phyloP scores from a whole-genome alignment of 192 early-diverging fungal species.

The Backusella liffmaniae region DNA sequence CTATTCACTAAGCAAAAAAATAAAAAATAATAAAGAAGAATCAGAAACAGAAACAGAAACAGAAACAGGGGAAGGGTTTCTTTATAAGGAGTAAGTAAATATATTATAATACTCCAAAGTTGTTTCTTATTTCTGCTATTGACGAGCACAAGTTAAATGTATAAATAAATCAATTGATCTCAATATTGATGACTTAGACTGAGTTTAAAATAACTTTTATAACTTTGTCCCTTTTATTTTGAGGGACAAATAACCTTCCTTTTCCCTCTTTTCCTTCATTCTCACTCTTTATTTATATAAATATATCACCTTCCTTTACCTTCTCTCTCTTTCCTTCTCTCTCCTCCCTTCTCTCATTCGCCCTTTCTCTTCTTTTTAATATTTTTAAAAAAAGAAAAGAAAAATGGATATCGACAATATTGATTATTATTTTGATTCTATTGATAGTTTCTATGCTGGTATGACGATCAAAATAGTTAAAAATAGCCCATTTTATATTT shows the following conservation, averaged over 20 bases:
- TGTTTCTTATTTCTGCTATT: not conserved
- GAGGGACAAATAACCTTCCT: slow-evolving; percentile 1
- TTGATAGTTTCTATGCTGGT: slow-evolving; percentile 36
- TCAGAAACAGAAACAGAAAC: too few species aligned
- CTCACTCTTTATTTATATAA: not conserved
- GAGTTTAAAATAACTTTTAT: not conserved
- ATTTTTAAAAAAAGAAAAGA: not conserved
- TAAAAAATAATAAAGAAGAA: too few species aligned
- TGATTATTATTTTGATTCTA: slow-evolving; percentile 36
- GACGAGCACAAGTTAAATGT: not conserved
- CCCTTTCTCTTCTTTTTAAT: not conserved
- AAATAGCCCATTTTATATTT: not conserved
- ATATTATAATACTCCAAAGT: too few species aligned
- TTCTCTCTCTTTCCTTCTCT: not conserved
- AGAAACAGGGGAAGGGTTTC: too few species aligned
- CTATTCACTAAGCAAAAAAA: too few species aligned
- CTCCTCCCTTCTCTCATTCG: not conserved
- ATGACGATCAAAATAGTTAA: not conserved
- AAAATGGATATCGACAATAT: slow-evolving; percentile 20
- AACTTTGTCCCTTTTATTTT: not conserved
- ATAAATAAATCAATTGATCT: not conserved
- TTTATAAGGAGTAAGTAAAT: too few species aligned
- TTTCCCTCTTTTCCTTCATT: slow-evolving; percentile 1
- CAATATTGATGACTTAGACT: not conserved
- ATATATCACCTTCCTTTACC: not conserved